phyloP scores from a whole-genome alignment of 1,284 basidiomycete species.

The Rhizoctonia solani region DNA sequence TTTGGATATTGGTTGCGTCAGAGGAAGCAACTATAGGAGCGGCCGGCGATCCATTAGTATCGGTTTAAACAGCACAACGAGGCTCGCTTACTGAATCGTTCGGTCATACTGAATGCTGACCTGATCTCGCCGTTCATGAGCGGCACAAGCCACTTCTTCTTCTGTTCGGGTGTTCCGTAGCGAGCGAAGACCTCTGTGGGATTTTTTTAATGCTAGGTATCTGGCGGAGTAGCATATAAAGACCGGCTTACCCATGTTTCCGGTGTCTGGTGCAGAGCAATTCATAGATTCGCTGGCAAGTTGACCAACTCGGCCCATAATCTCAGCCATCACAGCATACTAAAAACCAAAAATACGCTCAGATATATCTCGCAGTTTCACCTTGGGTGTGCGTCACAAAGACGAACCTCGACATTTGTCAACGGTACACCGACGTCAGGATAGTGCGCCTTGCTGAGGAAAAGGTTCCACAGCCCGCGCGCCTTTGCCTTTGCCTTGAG shows the following conservation, averaged over 20 bases:
- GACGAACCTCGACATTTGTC: conserved; percentile 84
- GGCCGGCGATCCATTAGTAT: conserved; percentile 1
- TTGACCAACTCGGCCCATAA: conserved; percentile 82
- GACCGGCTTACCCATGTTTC: conserved; percentile 78
- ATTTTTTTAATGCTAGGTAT: conserved; percentile 5
- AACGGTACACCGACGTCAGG: conserved; percentile 86
- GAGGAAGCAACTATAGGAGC: conserved; percentile 80
- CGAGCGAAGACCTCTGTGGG: conserved; percentile 90
- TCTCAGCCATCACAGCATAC: conserved; percentile 97
- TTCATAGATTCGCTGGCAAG: conserved; percentile 87
- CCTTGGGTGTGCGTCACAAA: background rate
- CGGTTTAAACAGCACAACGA: background rate
- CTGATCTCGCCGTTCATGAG: conserved; percentile 92
- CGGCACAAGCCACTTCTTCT: conserved; percentile 87
- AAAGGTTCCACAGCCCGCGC: conserved; percentile 95
- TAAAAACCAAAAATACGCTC: conserved; percentile 44
- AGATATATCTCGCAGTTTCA: background rate
- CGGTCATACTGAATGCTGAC: conserved; percentile 94
- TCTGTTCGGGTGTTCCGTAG: conserved; percentile 88
- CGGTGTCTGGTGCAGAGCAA: conserved; percentile 94
- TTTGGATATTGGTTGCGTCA: conserved; percentile 94
- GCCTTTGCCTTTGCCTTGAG: conserved; percentile 88
- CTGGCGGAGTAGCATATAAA: conserved; percentile 24
- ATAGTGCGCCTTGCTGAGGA: conserved; percentile 92
- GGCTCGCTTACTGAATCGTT: conserved; percentile 70